Evolutionary conservation across 345 rosid genomes (phyloP).

Genomic region (Eucalyptus sp.): DNA sequence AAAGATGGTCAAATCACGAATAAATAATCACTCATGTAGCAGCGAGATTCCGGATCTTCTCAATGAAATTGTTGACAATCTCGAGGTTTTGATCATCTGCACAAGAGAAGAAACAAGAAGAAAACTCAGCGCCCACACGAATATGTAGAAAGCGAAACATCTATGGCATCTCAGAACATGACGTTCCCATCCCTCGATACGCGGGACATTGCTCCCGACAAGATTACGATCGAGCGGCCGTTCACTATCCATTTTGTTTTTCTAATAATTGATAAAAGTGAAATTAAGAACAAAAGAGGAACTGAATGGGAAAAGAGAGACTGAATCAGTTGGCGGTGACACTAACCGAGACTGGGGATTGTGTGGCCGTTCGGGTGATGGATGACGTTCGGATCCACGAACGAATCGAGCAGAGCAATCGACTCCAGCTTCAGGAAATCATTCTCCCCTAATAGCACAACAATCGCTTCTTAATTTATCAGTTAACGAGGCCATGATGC

Average conservation of each 20-base stretch:
- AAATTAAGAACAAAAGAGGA: not conserved
- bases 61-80: not conserved
- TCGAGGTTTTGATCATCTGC: not conserved
- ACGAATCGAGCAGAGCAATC: constrained; percentile 19
- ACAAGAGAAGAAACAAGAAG: not conserved
- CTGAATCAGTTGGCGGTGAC: not conserved
- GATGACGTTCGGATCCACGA: constrained; percentile 48
- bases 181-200: not conserved
- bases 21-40: not conserved
- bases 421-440: constrained; percentile 31
- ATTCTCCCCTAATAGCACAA: constrained; percentile 21
- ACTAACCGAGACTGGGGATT: constrained; percentile 40
- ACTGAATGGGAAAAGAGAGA: not conserved
- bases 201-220: not conserved
- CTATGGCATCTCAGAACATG: not conserved
- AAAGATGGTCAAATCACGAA: not conserved
- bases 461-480: not conserved
- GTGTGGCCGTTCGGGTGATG: constrained; percentile 32
- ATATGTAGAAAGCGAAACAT: not conserved
- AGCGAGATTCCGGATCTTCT: not conserved
- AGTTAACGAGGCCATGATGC: not conserved
- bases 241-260: not conserved
- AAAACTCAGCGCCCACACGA: not conserved
- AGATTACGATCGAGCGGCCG: not conserved
- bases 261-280: not conserved